Conservation (phyloP, 1,284 basidiomycete genomes). For the Baeospora myosura region DNA sequence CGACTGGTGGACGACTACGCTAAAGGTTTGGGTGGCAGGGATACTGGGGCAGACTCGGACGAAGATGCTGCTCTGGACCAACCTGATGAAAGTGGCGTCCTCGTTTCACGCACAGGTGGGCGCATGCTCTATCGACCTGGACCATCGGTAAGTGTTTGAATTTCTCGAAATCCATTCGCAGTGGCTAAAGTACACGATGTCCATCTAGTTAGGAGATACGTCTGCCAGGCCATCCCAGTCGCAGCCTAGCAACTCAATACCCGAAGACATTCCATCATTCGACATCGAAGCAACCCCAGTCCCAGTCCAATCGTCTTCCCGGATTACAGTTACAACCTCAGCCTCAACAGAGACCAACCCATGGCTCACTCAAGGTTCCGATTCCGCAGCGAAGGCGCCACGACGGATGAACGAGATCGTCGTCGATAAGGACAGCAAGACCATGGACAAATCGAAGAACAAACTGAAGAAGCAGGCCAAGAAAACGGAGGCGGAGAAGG, state of each 20-base stretch:
- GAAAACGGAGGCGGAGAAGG: constrained; percentile 48
- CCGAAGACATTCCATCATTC: constrained; percentile 2
- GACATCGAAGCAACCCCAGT: neutral
- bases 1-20: constrained; percentile 65
- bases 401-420: constrained; percentile 65
- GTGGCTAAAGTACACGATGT: too few relatives aligned
- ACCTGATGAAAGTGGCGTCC: constrained; percentile 21
- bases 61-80: constrained; percentile 25
- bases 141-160: constrained; percentile 25
- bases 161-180: too few relatives aligned
- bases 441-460: constrained; percentile 59
- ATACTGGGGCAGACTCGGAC: constrained; percentile 27
- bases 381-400: constrained; percentile 30
- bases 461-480: constrained; percentile 60
- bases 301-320: too few relatives aligned
- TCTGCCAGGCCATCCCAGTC: too few relatives aligned
- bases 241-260: constrained; percentile 17
- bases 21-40: constrained; percentile 49
- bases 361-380: constrained; percentile 51
- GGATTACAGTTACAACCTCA: neutral
- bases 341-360: constrained; percentile 42
- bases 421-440: constrained; percentile 55
- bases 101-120: constrained; percentile 49
- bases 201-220: too few relatives aligned
- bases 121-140: constrained; percentile 52